A percentile compares a stretch with the other conserved stretches of the same genome.
These are phyloP conservation scores for Eragrostis curvula DNA, from an alignment of 176 grass and related monocot genomes.

Conservation along the genomic window DNA sequence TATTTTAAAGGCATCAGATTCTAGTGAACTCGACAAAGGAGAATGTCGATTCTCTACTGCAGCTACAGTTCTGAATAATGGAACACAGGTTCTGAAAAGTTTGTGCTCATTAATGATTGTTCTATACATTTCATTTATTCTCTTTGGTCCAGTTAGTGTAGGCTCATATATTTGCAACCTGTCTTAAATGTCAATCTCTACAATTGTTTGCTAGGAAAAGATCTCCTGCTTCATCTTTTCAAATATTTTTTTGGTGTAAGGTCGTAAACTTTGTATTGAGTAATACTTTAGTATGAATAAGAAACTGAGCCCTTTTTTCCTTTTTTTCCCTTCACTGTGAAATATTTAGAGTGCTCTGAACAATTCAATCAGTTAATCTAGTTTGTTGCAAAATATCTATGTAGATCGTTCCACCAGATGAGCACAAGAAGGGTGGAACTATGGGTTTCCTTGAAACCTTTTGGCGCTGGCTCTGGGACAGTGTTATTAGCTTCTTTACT, in stretches of 20 bases:
- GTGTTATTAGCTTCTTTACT: constrained; percentile 61
- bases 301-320: neutral
- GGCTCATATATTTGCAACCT: neutral
- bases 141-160: neutral
- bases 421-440: constrained; percentile 47
- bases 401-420: constrained; percentile 53
- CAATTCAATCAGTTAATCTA: too few relatives aligned
- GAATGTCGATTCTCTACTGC: constrained; percentile 72
- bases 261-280: neutral
- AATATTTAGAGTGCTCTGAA: too few relatives aligned
- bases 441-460: constrained; percentile 58
- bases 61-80: constrained; percentile 82
- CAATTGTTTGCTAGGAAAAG: neutral
- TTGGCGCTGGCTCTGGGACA: constrained; percentile 44
- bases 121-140: constrained; percentile 7
- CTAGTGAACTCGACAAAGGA: constrained; percentile 66
- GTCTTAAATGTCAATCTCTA: neutral
- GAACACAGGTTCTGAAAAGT: constrained; percentile 73
- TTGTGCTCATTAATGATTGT: neutral
- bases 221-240: neutral
- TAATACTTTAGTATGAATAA: constrained; percentile 12
- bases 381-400: too few relatives aligned
- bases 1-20: constrained; percentile 90
- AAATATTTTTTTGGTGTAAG: neutral
- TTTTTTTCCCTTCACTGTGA: neutral